Conservation (phyloP, 176 grass and related monocot genomes). For the Dendrocalamus sinicus region DNA sequence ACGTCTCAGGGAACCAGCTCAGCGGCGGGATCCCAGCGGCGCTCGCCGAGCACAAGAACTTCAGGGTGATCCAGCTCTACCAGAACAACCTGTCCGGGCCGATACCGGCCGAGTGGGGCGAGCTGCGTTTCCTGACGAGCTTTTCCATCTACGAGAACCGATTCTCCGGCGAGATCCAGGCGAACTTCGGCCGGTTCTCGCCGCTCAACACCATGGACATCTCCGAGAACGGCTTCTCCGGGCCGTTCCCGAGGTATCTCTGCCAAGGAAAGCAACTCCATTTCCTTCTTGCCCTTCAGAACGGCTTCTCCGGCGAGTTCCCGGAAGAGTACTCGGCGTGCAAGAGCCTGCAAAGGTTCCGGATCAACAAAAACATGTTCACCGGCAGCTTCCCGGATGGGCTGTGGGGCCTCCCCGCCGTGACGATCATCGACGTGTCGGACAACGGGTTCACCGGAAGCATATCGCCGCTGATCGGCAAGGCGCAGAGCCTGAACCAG, state of each 20-base stretch:
- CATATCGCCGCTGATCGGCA: constrained; percentile 56
- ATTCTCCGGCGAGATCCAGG: constrained; percentile 69
- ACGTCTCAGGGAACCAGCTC: constrained; percentile 72
- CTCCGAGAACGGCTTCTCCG: constrained; percentile 74
- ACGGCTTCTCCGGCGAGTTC: constrained; percentile 75
- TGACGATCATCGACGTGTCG: constrained; percentile 77
- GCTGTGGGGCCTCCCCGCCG: constrained; percentile 62
- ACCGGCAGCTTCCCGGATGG: constrained; percentile 55
- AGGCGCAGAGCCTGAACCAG: constrained; percentile 59
- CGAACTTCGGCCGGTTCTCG: constrained; percentile 71
- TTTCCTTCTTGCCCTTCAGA: constrained; percentile 73
- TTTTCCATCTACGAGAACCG: constrained; percentile 80
- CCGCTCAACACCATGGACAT: constrained; percentile 73
- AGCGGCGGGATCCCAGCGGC: constrained; percentile 54
- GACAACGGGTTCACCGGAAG: constrained; percentile 71
- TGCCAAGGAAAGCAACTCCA: constrained; percentile 56
- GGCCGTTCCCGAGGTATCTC: constrained; percentile 67
- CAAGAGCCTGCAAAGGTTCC: constrained; percentile 60
- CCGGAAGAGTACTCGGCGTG: constrained; percentile 68
- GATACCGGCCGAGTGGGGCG: constrained; percentile 62
- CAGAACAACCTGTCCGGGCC: constrained; percentile 69
- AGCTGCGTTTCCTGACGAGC: constrained; percentile 47
- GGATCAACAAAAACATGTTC: constrained; percentile 75
- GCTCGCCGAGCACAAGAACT: constrained; percentile 55
- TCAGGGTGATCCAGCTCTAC: constrained; percentile 71